Conservation (phyloP, 2,329 filamentous ascomycete species). For the Orbilia oligospora region DNA sequence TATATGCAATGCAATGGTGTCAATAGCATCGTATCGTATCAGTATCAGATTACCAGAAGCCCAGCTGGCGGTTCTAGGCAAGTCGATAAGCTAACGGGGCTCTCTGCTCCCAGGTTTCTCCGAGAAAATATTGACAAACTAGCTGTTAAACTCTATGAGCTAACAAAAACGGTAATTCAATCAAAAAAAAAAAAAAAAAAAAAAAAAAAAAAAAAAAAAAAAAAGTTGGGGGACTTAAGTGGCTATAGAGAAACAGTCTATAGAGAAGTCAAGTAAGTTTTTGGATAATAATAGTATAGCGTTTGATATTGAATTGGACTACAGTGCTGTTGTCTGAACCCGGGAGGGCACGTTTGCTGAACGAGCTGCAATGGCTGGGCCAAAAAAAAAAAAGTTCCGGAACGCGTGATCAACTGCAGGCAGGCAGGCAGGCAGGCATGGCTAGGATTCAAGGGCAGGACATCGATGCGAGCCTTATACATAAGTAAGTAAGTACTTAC, state of each 20-base stretch:
- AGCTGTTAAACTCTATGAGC: conserved; percentile 33
- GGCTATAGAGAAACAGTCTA: background rate
- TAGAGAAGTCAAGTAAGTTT: conserved; percentile 4
- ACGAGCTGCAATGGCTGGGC: conserved; percentile 35
- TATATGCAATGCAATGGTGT: conserved; percentile 30
- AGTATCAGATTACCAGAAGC: conserved; percentile 24
- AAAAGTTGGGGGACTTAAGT: conserved; percentile 30
- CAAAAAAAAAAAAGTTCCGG: conserved; percentile 44
- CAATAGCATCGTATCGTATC: conserved; percentile 45
- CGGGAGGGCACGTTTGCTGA: conserved; percentile 36
- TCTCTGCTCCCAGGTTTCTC: conserved; percentile 46
- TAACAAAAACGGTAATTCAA: conserved; percentile 34
- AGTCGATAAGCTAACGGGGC: conserved; percentile 42
- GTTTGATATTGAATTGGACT: background rate
- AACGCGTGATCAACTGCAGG: conserved; percentile 61
- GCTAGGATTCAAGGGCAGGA: conserved; percentile 57
- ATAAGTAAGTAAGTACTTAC: too few relatives aligned
- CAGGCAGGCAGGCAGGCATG: conserved; percentile 7
- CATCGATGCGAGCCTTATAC: conserved; percentile 55
- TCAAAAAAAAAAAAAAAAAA: too few relatives aligned
- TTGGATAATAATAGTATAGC: conserved; percentile 15
- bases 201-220: background rate
- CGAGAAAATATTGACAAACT: conserved; percentile 8
- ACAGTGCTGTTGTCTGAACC: conserved; percentile 20
- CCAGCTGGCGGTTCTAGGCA: conserved; percentile 40